Evolutionary conservation across 208 protist genomes (phyloP).

Genomic region (Trypanosoma platydactyli): DNA sequence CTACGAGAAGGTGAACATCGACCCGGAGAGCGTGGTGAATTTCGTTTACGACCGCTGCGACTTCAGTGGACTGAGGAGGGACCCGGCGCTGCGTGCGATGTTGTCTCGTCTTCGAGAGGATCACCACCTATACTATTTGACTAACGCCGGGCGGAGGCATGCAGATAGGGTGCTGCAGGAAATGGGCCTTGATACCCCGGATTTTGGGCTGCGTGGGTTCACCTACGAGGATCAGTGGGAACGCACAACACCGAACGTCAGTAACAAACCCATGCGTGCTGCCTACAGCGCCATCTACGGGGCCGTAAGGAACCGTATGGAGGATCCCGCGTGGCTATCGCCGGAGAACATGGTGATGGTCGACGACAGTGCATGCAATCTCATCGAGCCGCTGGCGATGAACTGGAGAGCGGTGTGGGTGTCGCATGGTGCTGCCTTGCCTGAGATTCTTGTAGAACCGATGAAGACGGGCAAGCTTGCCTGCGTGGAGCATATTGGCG

Average conservation of each 20-base stretch:
- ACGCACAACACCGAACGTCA: slow-evolving; percentile 46
- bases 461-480: slow-evolving; percentile 13
- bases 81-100: slow-evolving; percentile 47
- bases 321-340: slow-evolving; percentile 28
- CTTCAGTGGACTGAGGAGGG: slow-evolving; percentile 46
- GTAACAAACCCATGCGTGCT: slow-evolving; percentile 65
- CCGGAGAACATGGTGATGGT: slow-evolving; percentile 64
- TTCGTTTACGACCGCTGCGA: slow-evolving; percentile 62
- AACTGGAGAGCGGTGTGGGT: slow-evolving; percentile 76
- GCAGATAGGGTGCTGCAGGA: slow-evolving; percentile 44
- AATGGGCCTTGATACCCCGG: slow-evolving; percentile 54
- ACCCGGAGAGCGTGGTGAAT: slow-evolving; percentile 63
- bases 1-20: slow-evolving; percentile 47
- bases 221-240: slow-evolving; percentile 81
- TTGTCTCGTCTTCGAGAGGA: slow-evolving; percentile 40
- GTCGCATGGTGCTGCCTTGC: slow-evolving; percentile 32
- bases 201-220: slow-evolving; percentile 52
- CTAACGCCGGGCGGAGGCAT: slow-evolving; percentile 62
- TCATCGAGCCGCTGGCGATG: slow-evolving; percentile 60
- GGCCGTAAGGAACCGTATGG: slow-evolving; percentile 39
- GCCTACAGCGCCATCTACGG: slow-evolving; percentile 60
- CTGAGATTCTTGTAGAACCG: slow-evolving; percentile 28
- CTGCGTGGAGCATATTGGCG: slow-evolving; percentile 43
- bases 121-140: slow-evolving; percentile 74
- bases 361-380: slow-evolving; percentile 74